A percentile compares a stretch with the other conserved stretches of the same genome.
phyloP scores from a whole-genome alignment of 352 stramenopile genomes.

The Plasmopara muralis region DNA sequence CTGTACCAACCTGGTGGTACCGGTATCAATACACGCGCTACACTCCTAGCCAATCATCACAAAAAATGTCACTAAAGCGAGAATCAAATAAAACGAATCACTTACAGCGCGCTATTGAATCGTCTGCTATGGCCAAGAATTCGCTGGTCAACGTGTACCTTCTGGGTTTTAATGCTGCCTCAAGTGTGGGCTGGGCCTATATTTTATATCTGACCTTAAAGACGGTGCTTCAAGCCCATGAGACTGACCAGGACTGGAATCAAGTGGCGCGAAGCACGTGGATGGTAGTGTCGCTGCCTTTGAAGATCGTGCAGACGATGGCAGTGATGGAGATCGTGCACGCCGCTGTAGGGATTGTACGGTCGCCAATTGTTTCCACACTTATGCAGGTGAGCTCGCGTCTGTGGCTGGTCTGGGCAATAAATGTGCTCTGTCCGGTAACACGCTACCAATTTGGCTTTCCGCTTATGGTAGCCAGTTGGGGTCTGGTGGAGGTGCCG shows the following conservation, averaged over 20 bases:
- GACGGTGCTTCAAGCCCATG: constrained; percentile 35
- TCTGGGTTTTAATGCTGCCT: constrained; percentile 65
- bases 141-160: constrained; percentile 64
- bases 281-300: constrained; percentile 44
- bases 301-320: constrained; percentile 90
- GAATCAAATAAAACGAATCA: too few species aligned
- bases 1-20: constrained; percentile 1
- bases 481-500: constrained; percentile 88
- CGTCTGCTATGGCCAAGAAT: constrained; percentile 51
- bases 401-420: constrained; percentile 91
- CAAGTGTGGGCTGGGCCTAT: constrained; percentile 62
- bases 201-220: constrained; percentile 60
- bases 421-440: constrained; percentile 84
- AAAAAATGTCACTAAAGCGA: neutral
- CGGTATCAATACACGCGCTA: constrained; percentile 1
- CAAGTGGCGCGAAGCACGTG: constrained; percentile 43
- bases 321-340: constrained; percentile 96
- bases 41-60: constrained; percentile 17
- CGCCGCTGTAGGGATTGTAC: constrained; percentile 91
- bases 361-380: constrained; percentile 91
- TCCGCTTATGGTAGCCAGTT: constrained; percentile 83
- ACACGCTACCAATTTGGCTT: constrained; percentile 79
- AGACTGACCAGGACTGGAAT: constrained; percentile 46
- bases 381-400: constrained; percentile 90
- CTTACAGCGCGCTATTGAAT: too few species aligned